Conservation (phyloP, 1,284 basidiomycete genomes). For the Chondrostereum purpureum region DNA sequence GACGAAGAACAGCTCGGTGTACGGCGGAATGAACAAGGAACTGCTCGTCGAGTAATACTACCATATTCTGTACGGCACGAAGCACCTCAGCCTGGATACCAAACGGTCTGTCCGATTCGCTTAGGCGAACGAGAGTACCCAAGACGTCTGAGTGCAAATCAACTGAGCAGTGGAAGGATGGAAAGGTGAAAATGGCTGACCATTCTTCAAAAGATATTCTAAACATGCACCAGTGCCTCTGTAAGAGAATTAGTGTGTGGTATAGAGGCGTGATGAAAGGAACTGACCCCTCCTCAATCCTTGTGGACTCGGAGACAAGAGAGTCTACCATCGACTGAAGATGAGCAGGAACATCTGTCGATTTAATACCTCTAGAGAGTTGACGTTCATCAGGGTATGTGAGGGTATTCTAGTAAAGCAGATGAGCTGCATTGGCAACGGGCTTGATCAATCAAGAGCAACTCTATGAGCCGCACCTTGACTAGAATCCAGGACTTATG, state of each 20-base stretch:
- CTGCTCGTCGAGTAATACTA: conserved; percentile 83
- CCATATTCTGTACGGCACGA: conserved; percentile 79
- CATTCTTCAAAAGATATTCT: conserved; percentile 88
- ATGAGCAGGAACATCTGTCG: conserved; percentile 74
- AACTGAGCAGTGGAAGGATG: conserved; percentile 5
- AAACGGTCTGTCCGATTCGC: conserved; percentile 75
- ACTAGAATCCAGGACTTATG: conserved; percentile 66
- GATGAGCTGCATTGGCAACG: conserved; percentile 2
- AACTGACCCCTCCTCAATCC: conserved; percentile 78
- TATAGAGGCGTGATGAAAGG: conserved; percentile 5
- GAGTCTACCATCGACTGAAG: conserved; percentile 83
- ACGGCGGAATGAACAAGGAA: conserved; percentile 89
- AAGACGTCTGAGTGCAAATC: conserved; percentile 56
- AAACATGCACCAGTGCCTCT: conserved; percentile 83
- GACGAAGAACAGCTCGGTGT: conserved; percentile 79
- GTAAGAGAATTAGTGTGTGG: conserved; percentile 9
- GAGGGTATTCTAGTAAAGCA: conserved; percentile 58
- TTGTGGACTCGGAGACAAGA: conserved; percentile 80
- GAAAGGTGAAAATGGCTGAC: conserved; percentile 28
- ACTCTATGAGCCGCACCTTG: conserved; percentile 47
- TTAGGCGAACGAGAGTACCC: conserved; percentile 77
- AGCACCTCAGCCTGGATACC: conserved; percentile 86
- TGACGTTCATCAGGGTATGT: conserved; percentile 78
- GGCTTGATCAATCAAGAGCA: conserved; percentile 2
- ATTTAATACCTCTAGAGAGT: conserved; percentile 71